Evolutionary conservation across 1,139 yeast genomes (phyloP).

Genomic region (Debaryomyces nepalensis): DNA sequence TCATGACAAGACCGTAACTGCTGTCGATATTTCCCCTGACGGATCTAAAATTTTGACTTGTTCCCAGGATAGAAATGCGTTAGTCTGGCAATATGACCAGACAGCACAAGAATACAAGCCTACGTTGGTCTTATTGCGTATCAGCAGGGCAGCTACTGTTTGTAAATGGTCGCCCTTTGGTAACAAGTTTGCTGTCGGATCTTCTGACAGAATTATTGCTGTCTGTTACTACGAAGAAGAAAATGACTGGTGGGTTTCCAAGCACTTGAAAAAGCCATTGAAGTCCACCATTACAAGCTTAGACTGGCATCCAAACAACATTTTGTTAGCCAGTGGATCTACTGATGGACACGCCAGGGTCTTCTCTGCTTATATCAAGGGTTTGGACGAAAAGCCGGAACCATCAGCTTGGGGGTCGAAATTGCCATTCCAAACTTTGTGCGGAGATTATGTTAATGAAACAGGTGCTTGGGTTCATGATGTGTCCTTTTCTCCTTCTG

Average conservation of each 20-base stretch:
- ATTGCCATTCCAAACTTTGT: slow-evolving; percentile 91
- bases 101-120: slow-evolving; percentile 67
- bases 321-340: slow-evolving; percentile 86
- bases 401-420: slow-evolving; percentile 93
- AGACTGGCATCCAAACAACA: slow-evolving; percentile 95
- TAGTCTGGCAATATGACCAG: slow-evolving; percentile 83
- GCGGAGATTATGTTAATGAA: slow-evolving; percentile 79
- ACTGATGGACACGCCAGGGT: slow-evolving; percentile 96
- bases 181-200: slow-evolving; percentile 93
- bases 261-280: slow-evolving; percentile 92
- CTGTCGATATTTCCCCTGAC: slow-evolving; percentile 87
- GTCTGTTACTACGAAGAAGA: slow-evolving; percentile 95
- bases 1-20: slow-evolving; percentile 94
- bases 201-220: slow-evolving; percentile 92
- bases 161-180: slow-evolving; percentile 96
- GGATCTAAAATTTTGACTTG: slow-evolving; percentile 90
- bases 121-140: slow-evolving; percentile 87
- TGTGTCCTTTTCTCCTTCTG: slow-evolving; percentile 82
- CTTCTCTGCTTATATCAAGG: slow-evolving; percentile 90
- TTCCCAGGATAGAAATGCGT: slow-evolving; percentile 96
- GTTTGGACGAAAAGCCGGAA: slow-evolving; percentile 81
- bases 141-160: slow-evolving; percentile 91
- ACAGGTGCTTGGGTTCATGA: slow-evolving; percentile 94
- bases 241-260: slow-evolving; percentile 99
- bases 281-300: slow-evolving; percentile 84